Conservation (phyloP, 805 yeast species). For the Candida gorgasii region DNA sequence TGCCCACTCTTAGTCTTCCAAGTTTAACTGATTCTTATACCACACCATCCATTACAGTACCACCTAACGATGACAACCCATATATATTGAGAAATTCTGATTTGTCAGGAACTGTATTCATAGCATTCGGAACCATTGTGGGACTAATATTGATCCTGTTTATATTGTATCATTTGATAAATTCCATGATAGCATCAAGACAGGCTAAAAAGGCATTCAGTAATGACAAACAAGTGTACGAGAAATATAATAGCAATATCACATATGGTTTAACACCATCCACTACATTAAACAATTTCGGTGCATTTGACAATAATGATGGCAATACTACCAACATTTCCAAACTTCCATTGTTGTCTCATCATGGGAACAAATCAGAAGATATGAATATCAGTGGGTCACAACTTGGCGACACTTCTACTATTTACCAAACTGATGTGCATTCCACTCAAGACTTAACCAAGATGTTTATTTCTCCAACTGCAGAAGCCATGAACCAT, state of each 20-base stretch:
- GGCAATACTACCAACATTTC: constrained; percentile 21
- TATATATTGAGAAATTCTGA: constrained; percentile 50
- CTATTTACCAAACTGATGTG: constrained; percentile 32
- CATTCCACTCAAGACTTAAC: constrained; percentile 43
- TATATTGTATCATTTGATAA: constrained; percentile 51
- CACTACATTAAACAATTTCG: constrained; percentile 17
- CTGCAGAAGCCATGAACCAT: constrained; percentile 66
- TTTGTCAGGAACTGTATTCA: constrained; percentile 81
- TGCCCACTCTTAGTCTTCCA: constrained; percentile 19
- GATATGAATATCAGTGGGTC: constrained; percentile 13
- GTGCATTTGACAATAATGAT: constrained; percentile 6
- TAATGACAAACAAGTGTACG: constrained; percentile 32
- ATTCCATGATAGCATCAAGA: constrained; percentile 50
- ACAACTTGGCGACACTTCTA: constrained; percentile 33
- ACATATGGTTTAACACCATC: constrained; percentile 25
- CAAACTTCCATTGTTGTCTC: constrained; percentile 36
- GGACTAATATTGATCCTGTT: constrained; percentile 58
- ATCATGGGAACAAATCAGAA: constrained; percentile 21
- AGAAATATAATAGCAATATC: constrained; percentile 17
- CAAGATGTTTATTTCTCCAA: constrained; percentile 73
- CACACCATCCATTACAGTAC: constrained; percentile 55
- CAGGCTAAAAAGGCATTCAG: constrained; percentile 49
- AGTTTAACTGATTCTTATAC: constrained; percentile 29
- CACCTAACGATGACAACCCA: constrained; percentile 64
- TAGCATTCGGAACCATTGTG: constrained; percentile 72